Evolutionary conservation across 345 rosid species (phyloP), one percentile per base, ranked within the genome.

Genomic region (Geranium rotundifolium): DNA sequence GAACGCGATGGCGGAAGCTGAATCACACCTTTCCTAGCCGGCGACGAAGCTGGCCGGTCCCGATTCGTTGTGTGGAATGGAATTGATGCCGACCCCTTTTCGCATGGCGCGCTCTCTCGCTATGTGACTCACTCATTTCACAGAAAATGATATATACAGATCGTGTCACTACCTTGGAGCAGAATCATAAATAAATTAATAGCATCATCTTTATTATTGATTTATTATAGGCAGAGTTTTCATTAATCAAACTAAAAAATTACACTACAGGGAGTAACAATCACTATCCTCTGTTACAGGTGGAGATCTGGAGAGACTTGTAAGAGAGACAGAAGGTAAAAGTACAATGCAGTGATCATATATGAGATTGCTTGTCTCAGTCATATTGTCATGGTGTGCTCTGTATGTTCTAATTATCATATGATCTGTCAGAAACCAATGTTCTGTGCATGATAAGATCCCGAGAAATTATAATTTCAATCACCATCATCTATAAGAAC

Each of bases 241-340:
- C 27, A 23, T 23, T 23, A 23, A 23, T 23, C 27, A 23, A 19
- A 56, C 41, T 34, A 8, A 14, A 46, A 37, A 19, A 19, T 5
- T 41, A 37, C 54, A 29, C 31, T 41, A 49, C 56, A 49, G 39
- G 17, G 56, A 52, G 19, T 41, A 20, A 13, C 52, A 31, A 13
- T 62, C 37, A 34, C 59, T 37, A 20, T 69, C 58, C 8, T 66
- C 3, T 64, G 49, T 67, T 55, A 61, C 80, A 87, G 95, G 86
- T 71, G 76, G 76, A 7, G 91, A 92, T 71, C 77, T 92, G 60
- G 96, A 89, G 60, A 84, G 74, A 67, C 86, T 92, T 60, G 93
- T 79, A 57, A 84, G 79, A 68, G 95, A 79, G 41, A 92, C 98
- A 4, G 91, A 92, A 79, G 93, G 98, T 83, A 78, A 75, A 80